Conservation (phyloP, 768 basidiomycete genomes). For the Trametes gibbosa region DNA sequence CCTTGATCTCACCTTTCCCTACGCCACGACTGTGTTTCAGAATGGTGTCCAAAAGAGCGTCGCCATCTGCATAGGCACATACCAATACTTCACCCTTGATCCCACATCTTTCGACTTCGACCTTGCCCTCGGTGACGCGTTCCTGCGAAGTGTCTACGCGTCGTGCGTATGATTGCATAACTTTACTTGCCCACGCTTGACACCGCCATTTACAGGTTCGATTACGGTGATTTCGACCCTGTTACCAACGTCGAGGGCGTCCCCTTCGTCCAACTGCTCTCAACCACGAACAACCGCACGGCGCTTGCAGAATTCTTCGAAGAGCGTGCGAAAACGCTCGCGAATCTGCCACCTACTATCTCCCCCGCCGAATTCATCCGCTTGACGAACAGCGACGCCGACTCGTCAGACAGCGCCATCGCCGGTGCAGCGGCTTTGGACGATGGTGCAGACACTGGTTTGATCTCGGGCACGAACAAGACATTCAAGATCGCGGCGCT, state of each 20-base stretch:
- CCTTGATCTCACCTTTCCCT: slow-evolving; percentile 27
- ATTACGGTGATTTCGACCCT: too few relatives aligned
- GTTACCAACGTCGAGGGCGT: slow-evolving; percentile 22
- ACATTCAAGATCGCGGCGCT: not conserved
- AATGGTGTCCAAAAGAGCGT: slow-evolving; percentile 17
- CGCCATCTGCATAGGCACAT: slow-evolving; percentile 28
- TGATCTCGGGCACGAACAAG: not conserved
- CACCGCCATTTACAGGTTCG: too few relatives aligned
- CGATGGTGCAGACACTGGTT: not conserved
- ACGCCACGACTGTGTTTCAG: slow-evolving; percentile 22
- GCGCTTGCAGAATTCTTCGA: slow-evolving; percentile 26
- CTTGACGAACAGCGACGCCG: too few relatives aligned
- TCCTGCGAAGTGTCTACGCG: slow-evolving; percentile 35
- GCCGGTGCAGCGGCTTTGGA: too few relatives aligned
- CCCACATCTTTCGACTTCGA: slow-evolving; percentile 23
- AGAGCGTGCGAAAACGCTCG: slow-evolving; percentile 19
- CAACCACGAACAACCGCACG: slow-evolving; percentile 21
- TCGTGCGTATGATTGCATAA: too few relatives aligned
- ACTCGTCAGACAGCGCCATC: too few relatives aligned
- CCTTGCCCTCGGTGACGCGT: slow-evolving; percentile 33
- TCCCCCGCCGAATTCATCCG: not conserved
- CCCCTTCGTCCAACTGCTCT: slow-evolving; percentile 34
- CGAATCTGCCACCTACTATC: not conserved
- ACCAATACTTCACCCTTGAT: slow-evolving; percentile 23
- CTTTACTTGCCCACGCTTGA: too few relatives aligned